Percentiles rank a stretch among this genome's conserved stretches.
Conservation (phyloP, 805 yeast genomes). For the Vanderwaltozyma tropicalis region DNA sequence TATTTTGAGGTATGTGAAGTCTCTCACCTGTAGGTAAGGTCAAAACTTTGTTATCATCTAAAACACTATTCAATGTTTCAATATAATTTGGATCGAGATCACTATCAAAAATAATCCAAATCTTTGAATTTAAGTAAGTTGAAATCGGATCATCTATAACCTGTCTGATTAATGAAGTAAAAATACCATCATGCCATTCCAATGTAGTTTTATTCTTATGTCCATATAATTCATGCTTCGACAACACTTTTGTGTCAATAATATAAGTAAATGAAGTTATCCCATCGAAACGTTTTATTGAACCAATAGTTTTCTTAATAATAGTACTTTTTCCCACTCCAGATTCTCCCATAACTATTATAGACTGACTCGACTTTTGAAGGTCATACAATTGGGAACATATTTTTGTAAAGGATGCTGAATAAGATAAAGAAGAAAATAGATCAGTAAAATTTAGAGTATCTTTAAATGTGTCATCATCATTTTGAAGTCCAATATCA, state of each 20-base stretch:
- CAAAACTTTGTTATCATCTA: slow-evolving; percentile 75
- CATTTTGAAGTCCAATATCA: not conserved
- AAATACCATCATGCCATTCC: slow-evolving; percentile 87
- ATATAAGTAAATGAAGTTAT: slow-evolving; percentile 32
- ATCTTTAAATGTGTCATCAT: not conserved
- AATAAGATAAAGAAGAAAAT: slow-evolving; percentile 17
- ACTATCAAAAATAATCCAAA: slow-evolving; percentile 85
- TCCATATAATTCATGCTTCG: slow-evolving; percentile 63
- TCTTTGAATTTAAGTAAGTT: slow-evolving; percentile 36
- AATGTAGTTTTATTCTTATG: slow-evolving; percentile 61
- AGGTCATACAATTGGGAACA: slow-evolving; percentile 52
- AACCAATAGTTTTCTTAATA: slow-evolving; percentile 39
- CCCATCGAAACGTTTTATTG: slow-evolving; percentile 30
- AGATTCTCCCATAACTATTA: slow-evolving; percentile 68
- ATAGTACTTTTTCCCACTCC: slow-evolving; percentile 64
- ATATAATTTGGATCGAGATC: slow-evolving; percentile 93
- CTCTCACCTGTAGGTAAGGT: slow-evolving; percentile 90
- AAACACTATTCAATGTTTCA: slow-evolving; percentile 78
- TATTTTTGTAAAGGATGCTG: slow-evolving; percentile 40
- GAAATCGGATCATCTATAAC: slow-evolving; percentile 25
- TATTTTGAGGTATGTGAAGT: slow-evolving; percentile 50
- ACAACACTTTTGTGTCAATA: slow-evolving; percentile 68
- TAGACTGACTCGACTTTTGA: slow-evolving; percentile 58
- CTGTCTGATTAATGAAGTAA: slow-evolving; percentile 56
- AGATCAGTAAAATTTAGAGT: not conserved